Percentiles rank a stretch among this genome's conserved stretches.
Evolutionary conservation across 805 yeast species (phyloP).

Genomic region (Schwanniomyces occidentalis): DNA sequence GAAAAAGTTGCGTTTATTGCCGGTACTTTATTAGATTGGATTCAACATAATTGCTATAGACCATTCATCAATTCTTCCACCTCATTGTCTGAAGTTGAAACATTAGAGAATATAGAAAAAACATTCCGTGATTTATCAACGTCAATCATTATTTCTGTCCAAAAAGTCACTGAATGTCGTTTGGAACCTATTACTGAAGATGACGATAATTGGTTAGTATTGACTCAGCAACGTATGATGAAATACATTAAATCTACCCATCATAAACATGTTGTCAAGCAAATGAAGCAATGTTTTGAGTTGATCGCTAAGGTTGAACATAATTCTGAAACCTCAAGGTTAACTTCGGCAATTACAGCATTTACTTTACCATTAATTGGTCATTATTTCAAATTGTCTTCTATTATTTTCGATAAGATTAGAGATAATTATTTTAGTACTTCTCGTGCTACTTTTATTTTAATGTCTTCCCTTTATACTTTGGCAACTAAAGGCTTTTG

Average conservation of each 20-base stretch:
- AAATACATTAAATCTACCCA: constrained; percentile 46
- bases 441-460: constrained; percentile 60
- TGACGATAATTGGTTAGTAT: constrained; percentile 66
- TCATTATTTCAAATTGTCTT: constrained; percentile 56
- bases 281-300: constrained; percentile 35
- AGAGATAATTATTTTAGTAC: constrained; percentile 51
- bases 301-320: constrained; percentile 39
- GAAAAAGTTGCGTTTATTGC: constrained; percentile 45
- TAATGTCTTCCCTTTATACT: constrained; percentile 55
- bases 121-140: constrained; percentile 53
- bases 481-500: constrained; percentile 86
- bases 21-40: constrained; percentile 50
- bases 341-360: constrained; percentile 49
- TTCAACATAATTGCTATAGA: constrained; percentile 19
- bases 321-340: constrained; percentile 32
- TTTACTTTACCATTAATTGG: constrained; percentile 63
- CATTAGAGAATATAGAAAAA: constrained; percentile 43
- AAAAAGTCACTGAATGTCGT: constrained; percentile 49
- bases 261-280: constrained; percentile 31
- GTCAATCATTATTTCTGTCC: constrained; percentile 66
- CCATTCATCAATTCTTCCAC: constrained; percentile 25
- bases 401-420: constrained; percentile 43
- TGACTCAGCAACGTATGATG: constrained; percentile 46
- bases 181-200: constrained; percentile 37
- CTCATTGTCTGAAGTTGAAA: constrained; percentile 15